These are phyloP conservation scores for Rhododendron molle DNA, from an alignment of 148 eudicot genomes.

Conservation along the genomic window DNA sequence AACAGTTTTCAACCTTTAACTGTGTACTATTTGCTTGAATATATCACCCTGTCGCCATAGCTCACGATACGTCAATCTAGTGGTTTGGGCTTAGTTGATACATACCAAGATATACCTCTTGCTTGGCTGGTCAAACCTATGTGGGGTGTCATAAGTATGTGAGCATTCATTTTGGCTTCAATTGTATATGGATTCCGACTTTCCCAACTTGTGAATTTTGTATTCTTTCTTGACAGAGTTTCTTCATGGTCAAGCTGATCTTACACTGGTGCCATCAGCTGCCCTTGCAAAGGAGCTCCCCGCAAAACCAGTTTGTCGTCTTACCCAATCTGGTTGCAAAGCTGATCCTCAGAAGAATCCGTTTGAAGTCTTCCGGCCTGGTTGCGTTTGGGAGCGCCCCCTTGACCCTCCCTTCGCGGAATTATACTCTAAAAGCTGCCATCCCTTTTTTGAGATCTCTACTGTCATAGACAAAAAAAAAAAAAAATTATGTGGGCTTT, in stretches of 20 bases:
- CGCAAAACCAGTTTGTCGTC: too few species aligned
- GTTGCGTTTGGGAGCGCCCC: too few species aligned
- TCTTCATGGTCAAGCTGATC: conserved; percentile 89
- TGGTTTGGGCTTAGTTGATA: conserved; percentile 27
- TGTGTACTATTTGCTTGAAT: neutral
- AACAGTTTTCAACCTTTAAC: neutral
- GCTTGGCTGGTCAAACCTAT: conserved; percentile 98
- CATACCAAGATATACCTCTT: conserved; percentile 91
- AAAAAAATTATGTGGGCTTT: too few species aligned
- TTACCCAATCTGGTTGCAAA: too few species aligned
- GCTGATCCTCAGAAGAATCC: too few species aligned
- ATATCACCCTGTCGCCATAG: neutral
- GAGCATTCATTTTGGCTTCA: conserved; percentile 38
- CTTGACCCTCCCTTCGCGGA: too few species aligned
- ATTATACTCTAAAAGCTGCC: too few species aligned
- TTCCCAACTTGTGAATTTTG: conserved; percentile 6
- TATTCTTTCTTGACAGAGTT: conserved; percentile 46
- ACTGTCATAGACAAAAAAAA: too few species aligned
- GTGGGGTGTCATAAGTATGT: conserved; percentile 95
- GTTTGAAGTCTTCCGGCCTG: too few species aligned
- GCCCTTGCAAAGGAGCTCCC: conserved; percentile 84
- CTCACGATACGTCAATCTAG: neutral
- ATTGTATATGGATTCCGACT: conserved; percentile 6
- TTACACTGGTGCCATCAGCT: conserved; percentile 93
- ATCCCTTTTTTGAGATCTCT: too few species aligned